These are phyloP conservation scores for Batrachochytrium dendrobatidis DNA, from an alignment of 371 early-diverging fungal genomes.

Conservation along the genomic window DNA sequence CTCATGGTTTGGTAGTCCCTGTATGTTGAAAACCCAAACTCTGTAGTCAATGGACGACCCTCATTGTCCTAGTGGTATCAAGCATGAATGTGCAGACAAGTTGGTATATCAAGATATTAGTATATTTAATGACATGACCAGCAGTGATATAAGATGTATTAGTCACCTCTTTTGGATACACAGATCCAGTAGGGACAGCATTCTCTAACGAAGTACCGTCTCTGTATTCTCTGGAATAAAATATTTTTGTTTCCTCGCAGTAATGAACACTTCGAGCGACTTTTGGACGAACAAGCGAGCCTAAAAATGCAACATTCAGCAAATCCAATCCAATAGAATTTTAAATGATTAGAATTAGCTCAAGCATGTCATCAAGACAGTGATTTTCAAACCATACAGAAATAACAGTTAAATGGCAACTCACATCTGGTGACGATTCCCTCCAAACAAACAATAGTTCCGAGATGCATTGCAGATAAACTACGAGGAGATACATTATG, in stretches of 20 bases:
- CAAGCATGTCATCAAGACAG: neutral
- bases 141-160: neutral
- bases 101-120: neutral
- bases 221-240: conserved; percentile 82
- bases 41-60: conserved; percentile 85
- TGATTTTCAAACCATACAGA: no score
- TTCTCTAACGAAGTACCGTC: conserved; percentile 66
- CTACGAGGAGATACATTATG: conserved; percentile 86
- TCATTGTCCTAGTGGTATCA: conserved; percentile 66
- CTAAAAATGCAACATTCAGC: conserved; percentile 29
- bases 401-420: conserved; percentile 14
- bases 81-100: conserved; percentile 3
- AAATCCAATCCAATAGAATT: neutral
- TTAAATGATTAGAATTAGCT: neutral
- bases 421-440: conserved; percentile 97
- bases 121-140: neutral
- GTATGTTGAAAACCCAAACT: conserved; percentile 93
- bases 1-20: conserved; percentile 93
- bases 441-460: conserved; percentile 91
- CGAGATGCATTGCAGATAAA: conserved; percentile 74
- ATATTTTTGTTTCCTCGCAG: conserved; percentile 72
- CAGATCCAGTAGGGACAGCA: conserved; percentile 60
- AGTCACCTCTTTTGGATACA: conserved; percentile 45
- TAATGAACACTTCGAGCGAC: conserved; percentile 92
- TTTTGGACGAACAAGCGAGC: conserved; percentile 96